Percentiles rank a stretch among this genome's conserved stretches.
These are phyloP conservation scores for Ceratocystis albifundus DNA, from an alignment of 2,329 filamentous ascomycete genomes.

Conservation along the genomic window DNA sequence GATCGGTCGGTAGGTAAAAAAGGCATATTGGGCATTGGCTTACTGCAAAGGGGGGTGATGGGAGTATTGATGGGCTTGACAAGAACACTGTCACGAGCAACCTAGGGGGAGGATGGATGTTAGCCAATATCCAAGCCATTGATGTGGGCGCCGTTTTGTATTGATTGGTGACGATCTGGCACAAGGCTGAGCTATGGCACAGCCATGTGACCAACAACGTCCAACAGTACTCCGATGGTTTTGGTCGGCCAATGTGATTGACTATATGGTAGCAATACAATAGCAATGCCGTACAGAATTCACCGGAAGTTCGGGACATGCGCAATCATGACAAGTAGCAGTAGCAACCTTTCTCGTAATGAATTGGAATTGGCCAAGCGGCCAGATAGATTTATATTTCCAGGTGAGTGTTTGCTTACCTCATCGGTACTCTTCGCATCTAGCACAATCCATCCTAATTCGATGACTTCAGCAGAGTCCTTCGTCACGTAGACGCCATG, in stretches of 20 bases:
- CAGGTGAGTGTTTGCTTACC: slow-evolving; percentile 43
- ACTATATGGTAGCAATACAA: neutral
- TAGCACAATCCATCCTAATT: slow-evolving; percentile 94
- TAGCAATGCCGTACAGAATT: neutral
- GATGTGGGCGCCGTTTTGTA: neutral
- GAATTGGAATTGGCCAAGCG: neutral
- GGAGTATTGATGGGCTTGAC: slow-evolving; percentile 98
- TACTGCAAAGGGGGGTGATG: slow-evolving; percentile 97
- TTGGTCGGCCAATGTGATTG: neutral
- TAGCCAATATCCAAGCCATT: neutral
- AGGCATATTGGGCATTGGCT: slow-evolving; percentile 28
- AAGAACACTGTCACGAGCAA: slow-evolving; percentile 88
- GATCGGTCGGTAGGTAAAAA: neutral
- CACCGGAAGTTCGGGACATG: neutral
- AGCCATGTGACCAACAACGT: neutral
- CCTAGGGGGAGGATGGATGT: slow-evolving; percentile 38
- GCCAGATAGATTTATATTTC: neutral
- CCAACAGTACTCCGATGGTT: neutral
- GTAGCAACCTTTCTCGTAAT: neutral
- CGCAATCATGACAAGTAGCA: neutral
- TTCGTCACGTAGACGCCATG: slow-evolving; percentile 99
- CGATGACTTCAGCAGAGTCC: slow-evolving; percentile 97
- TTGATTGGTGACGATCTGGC: neutral
- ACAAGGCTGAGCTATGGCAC: neutral
- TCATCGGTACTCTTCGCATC: slow-evolving; percentile 87